These are phyloP conservation scores for Xylaria acuta DNA, from an alignment of 495 filamentous ascomycete genomes.

Conservation along the genomic window DNA sequence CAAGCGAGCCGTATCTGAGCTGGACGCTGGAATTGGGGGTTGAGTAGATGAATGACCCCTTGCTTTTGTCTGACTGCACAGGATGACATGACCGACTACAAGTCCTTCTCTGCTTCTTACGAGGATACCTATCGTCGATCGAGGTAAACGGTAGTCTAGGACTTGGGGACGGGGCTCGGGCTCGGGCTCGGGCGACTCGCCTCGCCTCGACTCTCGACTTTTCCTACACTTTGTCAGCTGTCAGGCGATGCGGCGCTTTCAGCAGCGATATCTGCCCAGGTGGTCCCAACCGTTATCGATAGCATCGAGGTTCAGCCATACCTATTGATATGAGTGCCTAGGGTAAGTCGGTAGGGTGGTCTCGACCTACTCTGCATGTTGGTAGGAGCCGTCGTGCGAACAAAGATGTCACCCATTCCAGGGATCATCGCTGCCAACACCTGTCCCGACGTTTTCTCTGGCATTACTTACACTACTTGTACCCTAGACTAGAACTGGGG, in stretches of 20 bases:
- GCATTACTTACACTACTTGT: too few relatives aligned
- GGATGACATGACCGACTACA: not conserved
- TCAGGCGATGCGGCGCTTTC: not conserved
- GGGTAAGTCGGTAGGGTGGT: not conserved
- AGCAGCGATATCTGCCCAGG: not conserved
- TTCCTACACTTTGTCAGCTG: not conserved
- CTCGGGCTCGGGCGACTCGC: not conserved
- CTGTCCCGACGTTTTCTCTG: not conserved
- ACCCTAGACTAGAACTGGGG: not conserved
- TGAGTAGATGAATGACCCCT: not conserved
- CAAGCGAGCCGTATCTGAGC: not conserved
- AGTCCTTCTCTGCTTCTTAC: not conserved
- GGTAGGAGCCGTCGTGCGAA: not conserved
- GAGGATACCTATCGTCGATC: not conserved
- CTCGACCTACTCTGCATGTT: too few relatives aligned
- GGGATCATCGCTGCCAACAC: slow-evolving; percentile 5
- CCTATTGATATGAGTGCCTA: too few relatives aligned
- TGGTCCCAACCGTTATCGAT: not conserved
- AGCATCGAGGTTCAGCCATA: not conserved
- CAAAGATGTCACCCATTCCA: not conserved
- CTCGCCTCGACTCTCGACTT: too few relatives aligned
- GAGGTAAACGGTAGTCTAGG: not conserved
- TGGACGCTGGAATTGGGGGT: not conserved
- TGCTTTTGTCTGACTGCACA: slow-evolving; percentile 8
- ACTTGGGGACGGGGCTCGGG: too few relatives aligned